Evolutionary conservation across 2,329 filamentous ascomycete genomes (phyloP).

Genomic region (Colletotrichum euphorbiae): DNA sequence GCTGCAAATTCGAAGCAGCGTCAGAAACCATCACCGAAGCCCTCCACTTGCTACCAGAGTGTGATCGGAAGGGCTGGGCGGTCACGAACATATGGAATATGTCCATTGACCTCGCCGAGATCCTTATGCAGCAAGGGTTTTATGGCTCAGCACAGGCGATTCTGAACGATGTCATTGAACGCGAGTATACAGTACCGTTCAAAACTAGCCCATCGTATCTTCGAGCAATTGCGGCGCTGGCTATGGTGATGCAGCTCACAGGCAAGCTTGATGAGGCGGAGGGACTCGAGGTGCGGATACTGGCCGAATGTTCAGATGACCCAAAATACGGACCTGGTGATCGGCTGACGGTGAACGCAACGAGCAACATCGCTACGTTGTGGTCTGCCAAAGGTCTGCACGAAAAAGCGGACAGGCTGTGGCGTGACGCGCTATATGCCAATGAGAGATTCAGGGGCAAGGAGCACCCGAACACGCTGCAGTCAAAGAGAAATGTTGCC

Average conservation of each 20-base stretch:
- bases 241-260: background rate
- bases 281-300: background rate
- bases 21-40: no score
- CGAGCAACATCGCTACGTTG: conserved; percentile 6
- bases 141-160: no score
- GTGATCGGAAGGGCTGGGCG: no score
- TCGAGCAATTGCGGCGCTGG: conserved; percentile 3
- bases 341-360: conserved; percentile 2
- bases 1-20: no score
- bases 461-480: conserved; percentile 12
- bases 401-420: conserved; percentile 4
- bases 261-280: background rate
- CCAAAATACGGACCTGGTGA: background rate
- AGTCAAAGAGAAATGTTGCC: conserved; percentile 17
- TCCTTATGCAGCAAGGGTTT: no score
- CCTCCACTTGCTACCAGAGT: no score
- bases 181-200: no score
- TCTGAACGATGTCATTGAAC: no score
- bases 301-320: background rate
- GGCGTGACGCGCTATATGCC: background rate
- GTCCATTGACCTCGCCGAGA: no score
- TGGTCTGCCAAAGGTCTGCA: background rate
- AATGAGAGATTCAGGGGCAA: background rate
- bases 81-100: no score
- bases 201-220: no score